These are phyloP conservation scores for Trichophyton benhamiae DNA, from an alignment of 2,329 filamentous ascomycete species.

Conservation along the genomic window DNA sequence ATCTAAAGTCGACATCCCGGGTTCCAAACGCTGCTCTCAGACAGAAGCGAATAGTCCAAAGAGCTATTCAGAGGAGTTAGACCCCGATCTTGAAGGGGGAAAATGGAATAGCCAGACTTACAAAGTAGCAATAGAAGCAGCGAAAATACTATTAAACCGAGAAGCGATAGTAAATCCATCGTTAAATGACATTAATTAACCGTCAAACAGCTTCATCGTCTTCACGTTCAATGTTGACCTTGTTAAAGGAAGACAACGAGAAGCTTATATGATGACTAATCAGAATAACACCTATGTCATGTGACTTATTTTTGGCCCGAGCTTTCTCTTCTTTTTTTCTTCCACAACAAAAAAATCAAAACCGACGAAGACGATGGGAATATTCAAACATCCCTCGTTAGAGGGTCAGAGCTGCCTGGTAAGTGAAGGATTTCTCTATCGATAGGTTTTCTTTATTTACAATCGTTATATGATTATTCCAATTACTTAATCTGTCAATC, in stretches of 20 bases:
- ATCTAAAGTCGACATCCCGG: constrained; percentile 33
- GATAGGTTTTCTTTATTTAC: background rate
- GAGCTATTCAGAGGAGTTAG: constrained; percentile 27
- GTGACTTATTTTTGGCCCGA: background rate
- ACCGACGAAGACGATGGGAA: background rate
- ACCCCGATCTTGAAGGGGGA: background rate
- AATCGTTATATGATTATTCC: constrained; percentile 48
- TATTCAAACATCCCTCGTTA: background rate
- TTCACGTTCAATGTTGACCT: background rate
- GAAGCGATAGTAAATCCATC: constrained; percentile 7
- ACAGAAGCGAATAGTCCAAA: constrained; percentile 44
- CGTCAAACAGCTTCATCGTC: background rate
- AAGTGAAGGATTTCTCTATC: constrained; percentile 21
- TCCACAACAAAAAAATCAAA: background rate
- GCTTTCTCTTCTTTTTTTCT: background rate
- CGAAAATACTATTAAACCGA: constrained; percentile 1
- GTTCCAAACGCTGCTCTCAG: constrained; percentile 42
- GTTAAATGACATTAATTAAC: background rate
- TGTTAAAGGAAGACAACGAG: background rate
- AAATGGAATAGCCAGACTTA: background rate
- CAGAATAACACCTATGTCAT: background rate
- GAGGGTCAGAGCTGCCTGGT: constrained; percentile 4
- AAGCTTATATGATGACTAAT: background rate
- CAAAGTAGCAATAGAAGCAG: constrained; percentile 6
- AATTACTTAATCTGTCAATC: constrained; percentile 68